Conservation (phyloP, 345 rosid genomes). For the Excoecaria cochinchinensis region DNA sequence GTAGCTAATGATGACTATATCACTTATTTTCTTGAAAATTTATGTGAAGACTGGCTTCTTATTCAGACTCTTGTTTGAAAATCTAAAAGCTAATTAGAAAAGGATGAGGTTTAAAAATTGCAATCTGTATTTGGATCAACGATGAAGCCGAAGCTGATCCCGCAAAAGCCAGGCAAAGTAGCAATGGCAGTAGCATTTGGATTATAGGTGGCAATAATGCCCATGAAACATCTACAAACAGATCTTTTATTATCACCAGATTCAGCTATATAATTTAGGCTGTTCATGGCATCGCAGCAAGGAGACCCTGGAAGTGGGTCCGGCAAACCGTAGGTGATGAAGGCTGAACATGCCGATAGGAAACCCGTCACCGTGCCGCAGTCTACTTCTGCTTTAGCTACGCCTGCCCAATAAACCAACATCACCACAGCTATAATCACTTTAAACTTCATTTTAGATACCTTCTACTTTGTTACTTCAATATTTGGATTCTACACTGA, state of each 20-base stretch:
- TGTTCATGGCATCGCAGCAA: slow-evolving; percentile 26
- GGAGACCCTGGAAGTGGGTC: slow-evolving; percentile 34
- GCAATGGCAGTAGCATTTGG: slow-evolving; percentile 67
- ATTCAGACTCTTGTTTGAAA: neutral
- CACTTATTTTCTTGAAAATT: neutral
- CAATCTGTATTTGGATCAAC: slow-evolving; percentile 69
- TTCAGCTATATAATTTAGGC: slow-evolving; percentile 14
- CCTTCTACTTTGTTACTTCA: neutral
- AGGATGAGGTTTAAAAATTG: slow-evolving; percentile 36
- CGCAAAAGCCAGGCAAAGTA: slow-evolving; percentile 75
- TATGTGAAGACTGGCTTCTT: neutral
- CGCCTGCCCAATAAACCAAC: slow-evolving; percentile 16
- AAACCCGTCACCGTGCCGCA: slow-evolving; percentile 50
- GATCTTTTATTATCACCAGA: slow-evolving; percentile 7
- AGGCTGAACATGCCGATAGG: slow-evolving; percentile 23
- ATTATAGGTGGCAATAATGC: slow-evolving; percentile 28
- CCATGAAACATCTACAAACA: slow-evolving; percentile 25
- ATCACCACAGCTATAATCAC: neutral
- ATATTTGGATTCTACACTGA: neutral
- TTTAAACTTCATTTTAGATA: neutral
- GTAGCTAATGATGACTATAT: too few relatives aligned
- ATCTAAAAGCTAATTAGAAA: neutral
- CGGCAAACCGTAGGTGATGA: slow-evolving; percentile 24
- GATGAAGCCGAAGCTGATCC: slow-evolving; percentile 59
- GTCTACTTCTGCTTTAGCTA: slow-evolving; percentile 31